Conservation (phyloP, 768 basidiomycete species). For the Lactifluus subvellereus region DNA sequence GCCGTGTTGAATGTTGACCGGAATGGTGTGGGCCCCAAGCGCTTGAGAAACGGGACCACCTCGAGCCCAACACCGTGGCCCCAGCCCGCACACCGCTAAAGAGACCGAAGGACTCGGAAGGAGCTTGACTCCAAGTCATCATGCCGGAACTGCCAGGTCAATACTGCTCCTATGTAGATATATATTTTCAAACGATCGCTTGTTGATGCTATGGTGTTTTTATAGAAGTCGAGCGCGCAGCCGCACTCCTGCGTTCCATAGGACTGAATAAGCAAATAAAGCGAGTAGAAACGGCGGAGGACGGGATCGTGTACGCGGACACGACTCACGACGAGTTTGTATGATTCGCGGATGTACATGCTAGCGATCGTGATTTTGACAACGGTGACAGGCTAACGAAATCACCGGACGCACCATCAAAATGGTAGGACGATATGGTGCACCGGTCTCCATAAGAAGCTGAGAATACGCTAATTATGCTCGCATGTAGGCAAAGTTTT, state of each 20-base stretch:
- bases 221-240: constrained; percentile 67
- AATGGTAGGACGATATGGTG: constrained; percentile 51
- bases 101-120: neutral
- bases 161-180: neutral
- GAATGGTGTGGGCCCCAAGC: too few relatives aligned
- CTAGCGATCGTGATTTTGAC: neutral
- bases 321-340: constrained; percentile 58
- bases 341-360: constrained; percentile 27
- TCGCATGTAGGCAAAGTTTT: constrained; percentile 51
- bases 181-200: neutral
- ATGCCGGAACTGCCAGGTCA: constrained; percentile 23
- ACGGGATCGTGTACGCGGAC: constrained; percentile 57
- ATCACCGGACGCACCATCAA: constrained; percentile 44
- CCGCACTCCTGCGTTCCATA: constrained; percentile 46
- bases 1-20: too few relatives aligned
- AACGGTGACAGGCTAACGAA: constrained; percentile 44
- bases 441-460: neutral
- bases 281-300: constrained; percentile 52
- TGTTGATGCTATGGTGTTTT: neutral
- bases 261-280: constrained; percentile 49
- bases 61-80: too few relatives aligned
- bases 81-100: neutral
- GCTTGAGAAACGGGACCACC: too few relatives aligned
- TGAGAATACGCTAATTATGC: neutral
- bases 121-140: neutral